Base-by-base conservation (phyloP, 2,329 filamentous ascomycete species). In the Dissoconium aciculare region DNA sequence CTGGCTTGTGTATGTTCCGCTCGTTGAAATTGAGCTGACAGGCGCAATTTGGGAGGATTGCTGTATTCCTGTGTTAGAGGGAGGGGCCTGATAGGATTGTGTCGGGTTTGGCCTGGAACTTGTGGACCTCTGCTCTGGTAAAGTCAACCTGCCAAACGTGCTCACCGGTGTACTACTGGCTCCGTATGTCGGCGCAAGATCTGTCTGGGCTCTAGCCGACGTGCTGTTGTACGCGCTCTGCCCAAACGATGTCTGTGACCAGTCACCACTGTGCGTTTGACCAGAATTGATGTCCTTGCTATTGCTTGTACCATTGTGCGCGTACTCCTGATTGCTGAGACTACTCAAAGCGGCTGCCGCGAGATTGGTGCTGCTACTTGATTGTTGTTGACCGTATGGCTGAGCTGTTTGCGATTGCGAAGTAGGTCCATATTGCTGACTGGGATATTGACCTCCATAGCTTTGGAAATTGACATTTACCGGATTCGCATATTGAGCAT, bases 311-410 rank as follows among this genome's bases (percentile, higher is more conserved):
- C 8, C 19, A 23, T 23, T 23, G 19, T 47, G 45, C 11, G 26
- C 28, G 31, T 44, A 46, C 27, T 40, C 35, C 15, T 43, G 42
- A 15, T 27, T 35, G 24, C 33, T 40, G 21, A 51, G 24, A 15
- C 38, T 42, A 28, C 35, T 47, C 33, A 47, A 25, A 11, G 43
- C 38, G n/a, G 44, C 37, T 17, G 45, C 39, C 11, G 41, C 39
- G 16, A 32, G 32, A 28, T 33, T 37, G 4, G 31, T 29, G 12
- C 28, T 37, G 9, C 30, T 39, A 15, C 31, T 44, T 11, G 38
- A 33, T 14, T 30, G 34, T 16, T 12, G 17, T 19, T 29, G 30
- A 13, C 10, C 10, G 25, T 27, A 19, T 8, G 19, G 8, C 19
- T 23, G 19, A 8, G 8, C 21, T 15, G 33, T 13, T 15, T 33